Evolutionary conservation across 345 rosid genomes (phyloP).

Genomic region (Hypericum perforatum): DNA sequence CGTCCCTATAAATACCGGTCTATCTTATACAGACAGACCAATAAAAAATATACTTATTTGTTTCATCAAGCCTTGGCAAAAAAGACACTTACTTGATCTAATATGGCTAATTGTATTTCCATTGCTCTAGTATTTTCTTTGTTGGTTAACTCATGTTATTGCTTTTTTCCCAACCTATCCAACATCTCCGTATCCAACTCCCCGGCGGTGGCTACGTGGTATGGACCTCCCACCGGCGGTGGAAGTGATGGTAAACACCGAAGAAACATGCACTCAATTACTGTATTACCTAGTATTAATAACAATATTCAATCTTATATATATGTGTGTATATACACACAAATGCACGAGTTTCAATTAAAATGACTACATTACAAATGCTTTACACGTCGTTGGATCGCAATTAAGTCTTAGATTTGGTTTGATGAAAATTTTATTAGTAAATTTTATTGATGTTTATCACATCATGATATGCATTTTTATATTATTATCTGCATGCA

Average conservation of each 20-base stretch:
- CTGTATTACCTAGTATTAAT: neutral
- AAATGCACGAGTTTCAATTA: neutral
- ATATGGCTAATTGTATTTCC: neutral
- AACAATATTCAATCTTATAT: neutral
- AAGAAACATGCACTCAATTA: too few species aligned
- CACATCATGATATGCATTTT: too few species aligned
- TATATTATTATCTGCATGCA: too few species aligned
- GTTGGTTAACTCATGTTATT: conserved; percentile 14
- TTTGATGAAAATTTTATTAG: neutral
- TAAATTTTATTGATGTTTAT: too few species aligned
- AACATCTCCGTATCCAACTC: conserved; percentile 15
- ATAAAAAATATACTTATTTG: neutral
- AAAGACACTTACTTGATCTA: neutral
- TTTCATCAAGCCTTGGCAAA: too few species aligned
- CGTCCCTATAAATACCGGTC: conserved; percentile 9
- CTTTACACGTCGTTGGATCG: neutral
- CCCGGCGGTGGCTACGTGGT: conserved; percentile 53
- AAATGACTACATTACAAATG: too few species aligned
- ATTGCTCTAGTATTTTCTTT: conserved; percentile 1
- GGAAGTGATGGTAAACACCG: conserved; percentile 37
- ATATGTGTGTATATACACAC: neutral
- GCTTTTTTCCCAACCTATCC: conserved; percentile 30
- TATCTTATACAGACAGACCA: neutral
- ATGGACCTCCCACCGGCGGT: conserved; percentile 38
- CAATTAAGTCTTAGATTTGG: neutral